A percentile compares a stretch with the other conserved stretches of the same genome.
These are phyloP conservation scores for Lachancea thermotolerans DNA, from an alignment of 805 yeast species.

Conservation along the genomic window DNA sequence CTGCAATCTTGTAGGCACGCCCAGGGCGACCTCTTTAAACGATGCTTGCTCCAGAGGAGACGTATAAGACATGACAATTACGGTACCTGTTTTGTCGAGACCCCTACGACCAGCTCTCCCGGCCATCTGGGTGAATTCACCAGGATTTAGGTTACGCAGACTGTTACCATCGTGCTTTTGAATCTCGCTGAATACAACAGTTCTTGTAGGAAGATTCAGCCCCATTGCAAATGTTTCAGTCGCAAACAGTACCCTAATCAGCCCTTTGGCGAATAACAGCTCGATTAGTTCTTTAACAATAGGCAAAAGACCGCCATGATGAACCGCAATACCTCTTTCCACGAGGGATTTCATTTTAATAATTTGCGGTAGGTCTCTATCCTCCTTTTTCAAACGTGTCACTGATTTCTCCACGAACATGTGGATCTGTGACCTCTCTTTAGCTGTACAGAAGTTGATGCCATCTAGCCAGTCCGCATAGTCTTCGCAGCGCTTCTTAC, in stretches of 20 bases:
- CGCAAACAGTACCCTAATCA: constrained; percentile 88
- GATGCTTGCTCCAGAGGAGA: constrained; percentile 50
- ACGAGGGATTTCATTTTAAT: constrained; percentile 72
- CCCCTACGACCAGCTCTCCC: constrained; percentile 99
- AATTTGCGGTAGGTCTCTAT: constrained; percentile 89
- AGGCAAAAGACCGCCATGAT: constrained; percentile 90
- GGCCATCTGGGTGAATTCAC: constrained; percentile 98
- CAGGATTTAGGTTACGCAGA: constrained; percentile 79
- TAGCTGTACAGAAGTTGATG: constrained; percentile 73
- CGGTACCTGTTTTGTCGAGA: constrained; percentile 87
- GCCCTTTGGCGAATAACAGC: constrained; percentile 77
- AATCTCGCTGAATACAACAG: constrained; percentile 82
- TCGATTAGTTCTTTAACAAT: constrained; percentile 92
- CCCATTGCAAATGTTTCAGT: constrained; percentile 99
- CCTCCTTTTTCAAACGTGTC: constrained; percentile 81
- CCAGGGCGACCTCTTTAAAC: constrained; percentile 77
- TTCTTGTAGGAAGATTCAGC: constrained; percentile 89
- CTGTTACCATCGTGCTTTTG: constrained; percentile 87
- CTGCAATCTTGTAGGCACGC: constrained; percentile 81
- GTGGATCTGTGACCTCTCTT: constrained; percentile 83
- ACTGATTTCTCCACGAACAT: constrained; percentile 91
- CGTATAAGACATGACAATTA: constrained; percentile 79
- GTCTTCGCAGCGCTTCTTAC: constrained; percentile 89
- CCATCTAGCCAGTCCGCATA: constrained; percentile 74
- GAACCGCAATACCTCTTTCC: constrained; percentile 90